Evolutionary conservation across 2,329 filamentous ascomycete genomes (phyloP), one percentile per base, ranked within the genome.

Genomic region (Cadophora malorum): DNA sequence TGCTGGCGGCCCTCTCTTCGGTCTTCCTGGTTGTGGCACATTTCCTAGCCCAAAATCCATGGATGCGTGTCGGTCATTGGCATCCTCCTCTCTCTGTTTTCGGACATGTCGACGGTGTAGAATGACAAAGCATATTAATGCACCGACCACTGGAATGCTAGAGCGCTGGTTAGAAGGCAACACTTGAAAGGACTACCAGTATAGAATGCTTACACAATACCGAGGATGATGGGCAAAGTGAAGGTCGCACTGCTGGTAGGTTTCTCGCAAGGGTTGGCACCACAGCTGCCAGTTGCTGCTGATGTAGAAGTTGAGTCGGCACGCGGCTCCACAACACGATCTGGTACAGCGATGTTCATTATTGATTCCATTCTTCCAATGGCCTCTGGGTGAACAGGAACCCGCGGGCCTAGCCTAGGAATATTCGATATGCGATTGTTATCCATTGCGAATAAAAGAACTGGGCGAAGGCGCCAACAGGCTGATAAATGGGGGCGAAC

Each of bases 1-100:
- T 14, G 59, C 65, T 23, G 55, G 52, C n/a, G 55, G 58, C 3
- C 35, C 58, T 64, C 67, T 69, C 62, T 72, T 75, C 19, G 65
- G 28, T 56, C 72, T 70, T n/a, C 69, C 71, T 19, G 68, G 62
- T 63, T 71, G 73, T 72, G 77, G 64, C 38, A 82, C 79, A 66
- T 91, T 81, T 47, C 81, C 93, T 76, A 97, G 80, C 45, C 96
- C 96, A 77, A 97, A 99, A 79, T 99, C 96, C 77, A 98, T 85
- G 0, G 93, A 96, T 77, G 91, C 94, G 80, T 96, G 93, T 73
- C 93, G 92, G 79, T 97, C 94, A 70, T 91, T 88, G 21, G 86
- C 85, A 80, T 99, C 96, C 80, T 99, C 96, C 67, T 84, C 81
- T 65, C 84, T 83, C 71, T 93, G 84, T 75, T 88, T 93, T 78